Base-by-base conservation (phyloP, 345 rosid species). In the Acer yangbiense region DNA sequence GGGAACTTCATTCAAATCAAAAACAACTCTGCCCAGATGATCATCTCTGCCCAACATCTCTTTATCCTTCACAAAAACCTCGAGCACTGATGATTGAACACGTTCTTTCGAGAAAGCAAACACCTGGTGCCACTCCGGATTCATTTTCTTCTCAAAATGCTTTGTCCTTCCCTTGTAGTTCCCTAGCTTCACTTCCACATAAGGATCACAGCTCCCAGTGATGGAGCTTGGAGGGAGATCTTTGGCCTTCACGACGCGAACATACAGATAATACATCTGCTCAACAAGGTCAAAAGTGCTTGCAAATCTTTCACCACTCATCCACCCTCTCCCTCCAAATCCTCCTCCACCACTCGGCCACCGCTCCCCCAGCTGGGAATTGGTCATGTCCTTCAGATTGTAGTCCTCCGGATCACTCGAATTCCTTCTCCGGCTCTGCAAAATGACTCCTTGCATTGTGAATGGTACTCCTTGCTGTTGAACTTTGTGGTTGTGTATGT, bases 101-200 rank as follows among this genome's bases (percentile, higher is more conserved):
- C 85, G 82, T 12, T 95, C 98, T 79, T 93, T 95, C 1, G 98
- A 89, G 85, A 90, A 95, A 44, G 98, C 88, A 68, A 95, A 95
- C 58, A 90, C 98, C 73, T 92, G 97, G 85, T 93, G 92, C 98
- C 98, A 95, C 76, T 92, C 97, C 0, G 98, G 98, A 57, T 81
- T 92, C 77, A 85, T 81, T 76, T 84, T 95, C 88, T 86, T 90
- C 57, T 93, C 97, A 57, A 90, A 82, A 60, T 90, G 93, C 78
- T 62, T 92, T 1, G 98, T 90, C 76, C 92, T 87, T n/a, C 98
- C 98, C 52, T 83, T 95, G 87, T 92, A 95, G 90, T 93, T 95
- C 8, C 98, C 98, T 9, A 95, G 81, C 87, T 93, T 95, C 10
- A 92, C 95, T 83, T 93, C 98, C 78, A 85, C 98, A 73, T 93